Evolutionary conservation across 768 basidiomycete species (phyloP).

Genomic region (Cyclocybe aegerita): DNA sequence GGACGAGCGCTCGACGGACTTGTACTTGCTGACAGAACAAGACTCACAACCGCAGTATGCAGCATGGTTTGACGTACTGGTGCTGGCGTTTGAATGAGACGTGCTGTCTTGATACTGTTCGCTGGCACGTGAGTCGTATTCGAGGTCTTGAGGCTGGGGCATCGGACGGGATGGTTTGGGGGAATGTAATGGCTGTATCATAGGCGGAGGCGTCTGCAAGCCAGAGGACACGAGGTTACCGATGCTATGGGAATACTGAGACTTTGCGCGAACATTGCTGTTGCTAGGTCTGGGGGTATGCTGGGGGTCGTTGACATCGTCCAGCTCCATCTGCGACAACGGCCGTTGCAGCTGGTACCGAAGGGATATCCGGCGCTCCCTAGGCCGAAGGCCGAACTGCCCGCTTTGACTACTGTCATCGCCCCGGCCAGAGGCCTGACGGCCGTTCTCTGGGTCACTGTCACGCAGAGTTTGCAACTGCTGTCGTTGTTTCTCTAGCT

Average conservation of each 20-base stretch:
- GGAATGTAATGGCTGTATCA: conserved; percentile 18
- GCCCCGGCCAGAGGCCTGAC: conserved; percentile 14
- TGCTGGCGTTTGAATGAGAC: conserved; percentile 14
- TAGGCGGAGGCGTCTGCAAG: conserved; percentile 9
- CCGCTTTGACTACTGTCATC: conserved; percentile 15
- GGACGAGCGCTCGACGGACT: conserved; percentile 29
- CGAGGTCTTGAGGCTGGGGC: conserved; percentile 25
- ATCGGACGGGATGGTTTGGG: conserved; percentile 22
- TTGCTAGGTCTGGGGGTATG: too few relatives aligned
- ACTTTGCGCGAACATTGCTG: not conserved
- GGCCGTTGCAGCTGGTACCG: conserved; percentile 31
- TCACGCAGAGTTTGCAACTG: conserved; percentile 37
- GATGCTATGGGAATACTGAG: conserved; percentile 39
- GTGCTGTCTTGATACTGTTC: conserved; percentile 15
- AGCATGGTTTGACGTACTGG: conserved; percentile 43
- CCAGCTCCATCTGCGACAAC: conserved; percentile 23
- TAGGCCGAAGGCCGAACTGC: conserved; percentile 25
- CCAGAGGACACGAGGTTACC: conserved; percentile 33
- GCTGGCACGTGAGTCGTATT: conserved; percentile 8
- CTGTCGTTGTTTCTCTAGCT: conserved; percentile 58
- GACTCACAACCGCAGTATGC: conserved; percentile 66
- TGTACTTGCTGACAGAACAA: conserved; percentile 63
- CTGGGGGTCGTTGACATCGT: conserved; percentile 11
- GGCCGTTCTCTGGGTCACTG: conserved; percentile 13
- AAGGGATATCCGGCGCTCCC: conserved; percentile 34